Percentiles rank a stretch among this genome's conserved stretches.
These are phyloP conservation scores for Bruguiera gymnorhiza DNA, from an alignment of 345 rosid species.

Conservation along the genomic window DNA sequence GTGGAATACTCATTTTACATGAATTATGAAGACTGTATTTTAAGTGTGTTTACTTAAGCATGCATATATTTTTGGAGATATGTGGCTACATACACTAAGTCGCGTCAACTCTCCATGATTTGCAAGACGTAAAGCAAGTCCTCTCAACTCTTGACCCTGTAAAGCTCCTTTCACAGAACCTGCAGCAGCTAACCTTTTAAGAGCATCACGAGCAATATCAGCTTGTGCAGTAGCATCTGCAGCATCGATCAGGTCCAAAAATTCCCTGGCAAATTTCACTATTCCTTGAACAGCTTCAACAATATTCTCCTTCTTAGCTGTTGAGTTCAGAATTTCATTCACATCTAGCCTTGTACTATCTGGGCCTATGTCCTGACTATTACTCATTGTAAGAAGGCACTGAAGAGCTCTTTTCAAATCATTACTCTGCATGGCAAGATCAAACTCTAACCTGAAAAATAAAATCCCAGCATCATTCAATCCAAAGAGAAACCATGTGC, in stretches of 20 bases:
- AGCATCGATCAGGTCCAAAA: constrained; percentile 95
- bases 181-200: constrained; percentile 90
- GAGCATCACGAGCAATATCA: constrained; percentile 92
- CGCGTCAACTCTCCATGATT: constrained; percentile 96
- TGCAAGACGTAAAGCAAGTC: constrained; percentile 93
- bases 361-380: constrained; percentile 89
- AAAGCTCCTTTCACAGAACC: constrained; percentile 97
- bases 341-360: constrained; percentile 67
- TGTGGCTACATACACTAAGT: constrained; percentile 56
- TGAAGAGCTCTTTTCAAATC: constrained; percentile 99
- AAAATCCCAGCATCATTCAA: neutral
- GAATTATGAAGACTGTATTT: neutral
- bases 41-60: neutral
- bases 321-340: constrained; percentile 78
- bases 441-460: constrained; percentile 80
- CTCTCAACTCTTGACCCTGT: constrained; percentile 78
- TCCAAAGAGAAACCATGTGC: constrained; percentile 5
- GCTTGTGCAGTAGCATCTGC: constrained; percentile 97
- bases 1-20: too few species aligned
- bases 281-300: constrained; percentile 96
- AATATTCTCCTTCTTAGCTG: constrained; percentile 83
- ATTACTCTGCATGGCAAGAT: constrained; percentile 95
- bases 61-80: neutral
- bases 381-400: constrained; percentile 94
- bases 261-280: constrained; percentile 85